Percentiles rank a stretch among this genome's conserved stretches.
These are phyloP conservation scores for Taiwanofungus camphoratus DNA, from an alignment of 1,284 basidiomycete species.

Conservation along the genomic window DNA sequence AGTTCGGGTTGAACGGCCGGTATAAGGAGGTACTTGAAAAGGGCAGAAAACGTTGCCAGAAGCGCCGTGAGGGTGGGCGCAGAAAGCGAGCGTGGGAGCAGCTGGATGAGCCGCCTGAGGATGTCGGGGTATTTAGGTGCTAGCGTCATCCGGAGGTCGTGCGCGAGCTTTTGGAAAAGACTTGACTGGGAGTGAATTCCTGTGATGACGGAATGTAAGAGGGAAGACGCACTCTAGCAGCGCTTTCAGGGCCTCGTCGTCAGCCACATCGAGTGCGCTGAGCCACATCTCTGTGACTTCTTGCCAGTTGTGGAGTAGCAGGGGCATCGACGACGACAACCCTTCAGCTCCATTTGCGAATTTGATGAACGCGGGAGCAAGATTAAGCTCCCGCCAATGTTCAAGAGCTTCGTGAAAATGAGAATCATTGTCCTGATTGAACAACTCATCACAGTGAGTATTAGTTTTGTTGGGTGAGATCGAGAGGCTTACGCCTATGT, in stretches of 20 bases:
- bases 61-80: conserved; percentile 57
- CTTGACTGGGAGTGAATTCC: conserved; percentile 33
- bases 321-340: conserved; percentile 72
- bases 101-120: conserved; percentile 45
- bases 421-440: conserved; percentile 62
- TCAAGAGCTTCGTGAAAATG: conserved; percentile 66
- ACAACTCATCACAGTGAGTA: background rate
- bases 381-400: conserved; percentile 75
- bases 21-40: conserved; percentile 68
- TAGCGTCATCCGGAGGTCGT: conserved; percentile 71
- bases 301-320: conserved; percentile 77
- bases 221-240: conserved; percentile 59
- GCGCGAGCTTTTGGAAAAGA: conserved; percentile 66
- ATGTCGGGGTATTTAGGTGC: conserved; percentile 52
- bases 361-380: conserved; percentile 69
- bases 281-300: conserved; percentile 63
- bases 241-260: conserved; percentile 64
- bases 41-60: conserved; percentile 54
- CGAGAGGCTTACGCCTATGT: conserved; percentile 44
- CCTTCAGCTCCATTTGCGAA: conserved; percentile 59
- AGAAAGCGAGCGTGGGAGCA: conserved; percentile 54
- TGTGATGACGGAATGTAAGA: conserved; percentile 3
- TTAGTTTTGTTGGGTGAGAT: background rate
- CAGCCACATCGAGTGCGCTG: conserved; percentile 44
- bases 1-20: conserved; percentile 46